Conservation (phyloP, 768 basidiomycete genomes). For the Macrolepiota albuminosa region DNA sequence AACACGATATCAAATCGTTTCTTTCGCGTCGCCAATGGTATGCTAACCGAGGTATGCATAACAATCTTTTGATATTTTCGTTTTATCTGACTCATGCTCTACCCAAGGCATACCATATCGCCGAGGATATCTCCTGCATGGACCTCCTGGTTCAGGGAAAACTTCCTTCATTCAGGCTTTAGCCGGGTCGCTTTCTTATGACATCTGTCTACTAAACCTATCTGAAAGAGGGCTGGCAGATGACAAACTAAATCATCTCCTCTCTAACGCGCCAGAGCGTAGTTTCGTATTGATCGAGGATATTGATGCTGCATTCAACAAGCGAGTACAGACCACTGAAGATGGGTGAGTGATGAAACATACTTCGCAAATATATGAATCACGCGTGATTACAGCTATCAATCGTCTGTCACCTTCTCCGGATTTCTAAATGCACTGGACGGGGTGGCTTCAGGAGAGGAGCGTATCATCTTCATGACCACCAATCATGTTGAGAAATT, state of each 20-base stretch:
- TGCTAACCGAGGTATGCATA: slow-evolving; percentile 78
- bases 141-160: slow-evolving; percentile 97
- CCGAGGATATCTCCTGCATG: slow-evolving; percentile 90
- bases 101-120: slow-evolving; percentile 89
- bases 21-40: slow-evolving; percentile 88
- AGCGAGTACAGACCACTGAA: slow-evolving; percentile 83
- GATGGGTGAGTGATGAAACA: slow-evolving; percentile 68
- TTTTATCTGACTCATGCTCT: slow-evolving; percentile 4
- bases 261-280: slow-evolving; percentile 90
- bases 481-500: slow-evolving; percentile 92
- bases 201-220: slow-evolving; percentile 93
- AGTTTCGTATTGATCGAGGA: slow-evolving; percentile 97
- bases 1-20: slow-evolving; percentile 77
- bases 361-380: neutral
- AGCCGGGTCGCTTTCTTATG: slow-evolving; percentile 88
- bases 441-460: slow-evolving; percentile 96
- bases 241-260: slow-evolving; percentile 90
- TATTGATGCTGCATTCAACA: slow-evolving; percentile 95
- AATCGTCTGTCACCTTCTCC: slow-evolving; percentile 95
- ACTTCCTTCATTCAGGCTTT: slow-evolving; percentile 98
- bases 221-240: slow-evolving; percentile 95
- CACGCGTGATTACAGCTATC: slow-evolving; percentile 51
- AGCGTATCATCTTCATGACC: slow-evolving; percentile 98
- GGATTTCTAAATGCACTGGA: slow-evolving; percentile 96
- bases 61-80: neutral